Conservation (phyloP, 768 basidiomycete genomes). For the Rhodosporidiobolus odoratus region DNA sequence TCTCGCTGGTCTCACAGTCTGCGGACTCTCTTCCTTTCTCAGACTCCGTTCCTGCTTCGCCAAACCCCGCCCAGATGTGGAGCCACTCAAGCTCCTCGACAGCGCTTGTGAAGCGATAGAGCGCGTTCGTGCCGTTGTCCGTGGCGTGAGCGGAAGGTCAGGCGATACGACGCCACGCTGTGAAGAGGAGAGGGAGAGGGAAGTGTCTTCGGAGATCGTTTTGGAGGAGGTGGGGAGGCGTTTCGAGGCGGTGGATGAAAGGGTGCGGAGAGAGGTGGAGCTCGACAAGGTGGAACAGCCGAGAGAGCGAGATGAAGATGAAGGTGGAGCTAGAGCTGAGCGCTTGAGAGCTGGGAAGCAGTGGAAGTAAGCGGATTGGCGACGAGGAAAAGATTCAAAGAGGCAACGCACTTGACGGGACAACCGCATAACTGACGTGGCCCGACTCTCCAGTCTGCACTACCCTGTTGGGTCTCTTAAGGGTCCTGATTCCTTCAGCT, state of each 20-base stretch:
- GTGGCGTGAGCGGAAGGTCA: background rate
- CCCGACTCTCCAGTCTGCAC: background rate
- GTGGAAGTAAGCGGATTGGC: background rate
- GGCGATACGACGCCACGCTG: background rate
- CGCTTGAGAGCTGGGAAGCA: background rate
- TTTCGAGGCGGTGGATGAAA: background rate
- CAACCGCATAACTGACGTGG: background rate
- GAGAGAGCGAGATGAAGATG: background rate
- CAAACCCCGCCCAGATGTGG: background rate
- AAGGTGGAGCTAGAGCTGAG: background rate
- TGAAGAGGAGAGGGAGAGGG: background rate
- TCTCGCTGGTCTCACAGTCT: background rate
- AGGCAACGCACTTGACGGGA: background rate
- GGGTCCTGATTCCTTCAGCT: background rate
- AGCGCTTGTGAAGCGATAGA: background rate
- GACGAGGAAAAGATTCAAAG: background rate
- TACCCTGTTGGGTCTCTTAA: background rate
- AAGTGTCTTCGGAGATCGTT: background rate
- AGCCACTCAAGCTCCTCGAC: background rate
- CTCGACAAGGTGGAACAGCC: background rate
- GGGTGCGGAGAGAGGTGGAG: background rate
- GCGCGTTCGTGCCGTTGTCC: background rate
- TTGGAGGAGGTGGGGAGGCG: background rate
- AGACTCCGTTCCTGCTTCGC: too few species aligned
- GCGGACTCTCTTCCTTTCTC: background rate